Conservation (phyloP, 306 rosid genomes). For the Prunus armeniaca region DNA sequence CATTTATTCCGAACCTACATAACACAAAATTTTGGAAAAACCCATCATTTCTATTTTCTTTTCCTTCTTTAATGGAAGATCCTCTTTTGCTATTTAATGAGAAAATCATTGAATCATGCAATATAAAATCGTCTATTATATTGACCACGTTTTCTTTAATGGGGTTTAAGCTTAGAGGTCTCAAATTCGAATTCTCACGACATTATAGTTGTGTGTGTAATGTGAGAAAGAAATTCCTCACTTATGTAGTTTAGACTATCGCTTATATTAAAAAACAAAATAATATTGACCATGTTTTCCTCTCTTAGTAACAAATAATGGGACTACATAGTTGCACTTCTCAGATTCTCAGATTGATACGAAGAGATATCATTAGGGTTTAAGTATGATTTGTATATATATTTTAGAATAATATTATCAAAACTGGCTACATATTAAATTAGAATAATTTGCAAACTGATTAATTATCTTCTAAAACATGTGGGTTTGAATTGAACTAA, state of each 20-base stretch:
- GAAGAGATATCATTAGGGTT: too few relatives aligned
- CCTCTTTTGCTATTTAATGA: not conserved
- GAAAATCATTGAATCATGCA: not conserved
- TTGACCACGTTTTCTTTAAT: too few relatives aligned
- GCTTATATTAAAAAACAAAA: too few relatives aligned
- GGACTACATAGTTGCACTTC: too few relatives aligned
- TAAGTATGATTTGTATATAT: too few relatives aligned
- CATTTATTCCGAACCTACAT: too few relatives aligned
- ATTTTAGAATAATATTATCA: not conserved
- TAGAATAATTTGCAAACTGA: too few relatives aligned
- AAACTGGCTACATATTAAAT: not conserved
- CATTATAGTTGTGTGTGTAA: too few relatives aligned
- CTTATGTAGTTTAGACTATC: rapidly evolving
- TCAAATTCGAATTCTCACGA: rapidly evolving
- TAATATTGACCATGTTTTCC: not conserved
- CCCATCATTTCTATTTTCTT: not conserved
- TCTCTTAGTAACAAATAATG: not conserved
- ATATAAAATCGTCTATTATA: not conserved
- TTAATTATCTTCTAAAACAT: not conserved
- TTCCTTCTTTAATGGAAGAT: not conserved
- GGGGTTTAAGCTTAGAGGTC: rapidly evolving
- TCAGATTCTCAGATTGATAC: too few relatives aligned
- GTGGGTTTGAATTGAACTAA: too few relatives aligned
- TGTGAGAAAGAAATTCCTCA: too few relatives aligned
- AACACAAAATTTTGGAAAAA: not conserved